Evolutionary conservation across 2,329 filamentous ascomycete species (phyloP).

Genomic region (Aspergillus sp.): DNA sequence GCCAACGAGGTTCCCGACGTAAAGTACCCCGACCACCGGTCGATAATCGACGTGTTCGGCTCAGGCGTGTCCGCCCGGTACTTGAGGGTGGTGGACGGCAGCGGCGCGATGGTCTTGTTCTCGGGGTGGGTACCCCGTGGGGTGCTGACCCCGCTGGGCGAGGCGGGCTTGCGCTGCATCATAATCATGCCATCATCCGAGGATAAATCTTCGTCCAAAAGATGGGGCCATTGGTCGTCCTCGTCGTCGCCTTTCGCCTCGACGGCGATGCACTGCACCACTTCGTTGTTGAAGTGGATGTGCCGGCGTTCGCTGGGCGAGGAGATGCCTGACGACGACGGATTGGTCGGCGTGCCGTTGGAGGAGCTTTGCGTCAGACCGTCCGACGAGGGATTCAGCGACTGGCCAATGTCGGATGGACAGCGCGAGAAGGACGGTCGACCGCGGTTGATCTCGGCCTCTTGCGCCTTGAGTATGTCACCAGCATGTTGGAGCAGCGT

Average conservation of each 20-base stretch:
- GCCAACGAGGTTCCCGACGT: constrained; percentile 45
- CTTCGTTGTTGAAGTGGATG: constrained; percentile 95
- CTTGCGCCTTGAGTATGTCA: constrained; percentile 79
- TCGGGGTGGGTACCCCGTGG: constrained; percentile 59
- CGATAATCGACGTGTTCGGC: constrained; percentile 29
- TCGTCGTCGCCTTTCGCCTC: constrained; percentile 79
- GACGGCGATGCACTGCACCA: constrained; percentile 92
- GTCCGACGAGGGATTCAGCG: constrained; percentile 42
- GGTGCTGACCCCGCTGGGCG: constrained; percentile 50
- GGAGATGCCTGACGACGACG: constrained; percentile 69
- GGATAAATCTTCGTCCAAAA: constrained; percentile 55
- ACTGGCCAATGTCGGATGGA: constrained; percentile 60
- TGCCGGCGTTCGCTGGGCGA: constrained; percentile 69
- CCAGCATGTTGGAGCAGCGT: constrained; percentile 87
- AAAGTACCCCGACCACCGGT: constrained; percentile 40
- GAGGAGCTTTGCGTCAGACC: constrained; percentile 12
- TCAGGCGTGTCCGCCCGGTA: constrained; percentile 76
- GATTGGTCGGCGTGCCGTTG: constrained; percentile 61
- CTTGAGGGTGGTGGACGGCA: constrained; percentile 85
- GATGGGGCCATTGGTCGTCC: constrained; percentile 34
- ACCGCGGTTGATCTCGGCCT: constrained; percentile 56
- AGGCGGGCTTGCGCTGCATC: constrained; percentile 67
- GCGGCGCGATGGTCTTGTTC: constrained; percentile 81
- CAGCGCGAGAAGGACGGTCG: constrained; percentile 55
- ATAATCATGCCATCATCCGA: constrained; percentile 77